Evolutionary conservation across 495 filamentous ascomycete genomes (phyloP).

Genomic region (Trichoderma reesei): DNA sequence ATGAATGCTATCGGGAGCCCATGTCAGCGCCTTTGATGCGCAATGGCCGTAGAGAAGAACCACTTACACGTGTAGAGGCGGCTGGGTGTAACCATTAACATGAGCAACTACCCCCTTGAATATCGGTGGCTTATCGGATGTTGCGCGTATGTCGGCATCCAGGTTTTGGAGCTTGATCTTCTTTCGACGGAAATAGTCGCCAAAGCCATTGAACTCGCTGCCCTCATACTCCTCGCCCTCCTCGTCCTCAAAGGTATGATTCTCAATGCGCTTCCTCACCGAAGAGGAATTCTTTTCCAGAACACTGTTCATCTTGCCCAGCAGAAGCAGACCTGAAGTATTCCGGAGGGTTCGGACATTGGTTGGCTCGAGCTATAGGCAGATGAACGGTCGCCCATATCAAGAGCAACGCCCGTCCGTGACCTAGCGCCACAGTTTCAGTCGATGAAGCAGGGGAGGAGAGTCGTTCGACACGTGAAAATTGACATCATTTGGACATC

Average conservation of each 20-base stretch:
- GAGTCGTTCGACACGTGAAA: neutral
- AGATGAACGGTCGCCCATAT: neutral
- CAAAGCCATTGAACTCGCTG: slow-evolving; percentile 79
- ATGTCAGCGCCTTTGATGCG: neutral
- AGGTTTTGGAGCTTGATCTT: slow-evolving; percentile 93
- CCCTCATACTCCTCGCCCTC: slow-evolving; percentile 83
- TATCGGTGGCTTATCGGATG: slow-evolving; percentile 66
- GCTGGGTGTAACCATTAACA: slow-evolving; percentile 90
- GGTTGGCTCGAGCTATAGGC: neutral
- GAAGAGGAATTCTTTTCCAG: slow-evolving; percentile 65
- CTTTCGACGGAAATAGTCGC: slow-evolving; percentile 86
- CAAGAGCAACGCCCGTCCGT: neutral
- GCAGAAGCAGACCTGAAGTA: neutral
- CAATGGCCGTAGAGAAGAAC: neutral
- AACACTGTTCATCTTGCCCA: slow-evolving; percentile 63
- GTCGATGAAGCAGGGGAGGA: neutral
- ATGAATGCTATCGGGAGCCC: slow-evolving; percentile 43
- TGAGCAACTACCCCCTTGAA: slow-evolving; percentile 84
- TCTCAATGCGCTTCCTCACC: slow-evolving; percentile 77
- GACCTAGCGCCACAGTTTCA: neutral
- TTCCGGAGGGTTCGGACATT: neutral
- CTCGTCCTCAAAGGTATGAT: slow-evolving; percentile 52
- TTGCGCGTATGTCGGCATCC: slow-evolving; percentile 65
- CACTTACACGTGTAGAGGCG: slow-evolving; percentile 62
- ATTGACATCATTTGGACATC: neutral